Evolutionary conservation across 2,329 filamentous ascomycete genomes (phyloP), one percentile per base, ranked within the genome.

Genomic region (Penicillium palitans): DNA sequence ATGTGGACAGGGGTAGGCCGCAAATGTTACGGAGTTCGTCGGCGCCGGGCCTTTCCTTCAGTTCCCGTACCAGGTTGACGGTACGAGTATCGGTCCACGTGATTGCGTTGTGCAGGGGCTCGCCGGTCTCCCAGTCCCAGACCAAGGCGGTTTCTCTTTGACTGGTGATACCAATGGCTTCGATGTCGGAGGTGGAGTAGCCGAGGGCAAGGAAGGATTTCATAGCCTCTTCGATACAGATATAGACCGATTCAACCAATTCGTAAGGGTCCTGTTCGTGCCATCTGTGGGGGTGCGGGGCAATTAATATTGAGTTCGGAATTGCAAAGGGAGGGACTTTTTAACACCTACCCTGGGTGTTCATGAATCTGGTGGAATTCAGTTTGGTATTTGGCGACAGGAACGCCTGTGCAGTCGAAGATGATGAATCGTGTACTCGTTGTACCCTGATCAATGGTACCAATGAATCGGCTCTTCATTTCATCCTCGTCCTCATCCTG

Each of bases 61-160:
- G 79, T 67, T 93, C 89, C 59, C 90, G 87, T 29, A 95, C 91
- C 40, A 96, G 78, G 48, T 83, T 82, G 64, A 86, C 84, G 52
- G 90, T 93, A 52, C 92, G 84, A 31, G 91, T 96, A 72, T 96
- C 92, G 31, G 91, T 89, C 91, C 92, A 96, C 45, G 91, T 92
- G 60, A 96, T 89, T 58, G 91, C 91, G 70, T 93, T 92, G 78
- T 90, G 84, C 17, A 96, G 79, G 4, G 91, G 86, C 73, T 95
- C 84, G 63, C 92, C 92, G 0, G 90, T 95, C 65, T 84, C 82
- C 68, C 82, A 84, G 74, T 96, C 90, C 91, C 91, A 96, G 27
- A 92, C 87, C 1, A 96, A 81, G 2, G 89, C 90, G 1, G 92
- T 96, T 76, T 96, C 92, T 72, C 92, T 87, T 79, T 96, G 91